Conservation (phyloP, 1,284 basidiomycete genomes). For the Amylostereum areolatum region DNA sequence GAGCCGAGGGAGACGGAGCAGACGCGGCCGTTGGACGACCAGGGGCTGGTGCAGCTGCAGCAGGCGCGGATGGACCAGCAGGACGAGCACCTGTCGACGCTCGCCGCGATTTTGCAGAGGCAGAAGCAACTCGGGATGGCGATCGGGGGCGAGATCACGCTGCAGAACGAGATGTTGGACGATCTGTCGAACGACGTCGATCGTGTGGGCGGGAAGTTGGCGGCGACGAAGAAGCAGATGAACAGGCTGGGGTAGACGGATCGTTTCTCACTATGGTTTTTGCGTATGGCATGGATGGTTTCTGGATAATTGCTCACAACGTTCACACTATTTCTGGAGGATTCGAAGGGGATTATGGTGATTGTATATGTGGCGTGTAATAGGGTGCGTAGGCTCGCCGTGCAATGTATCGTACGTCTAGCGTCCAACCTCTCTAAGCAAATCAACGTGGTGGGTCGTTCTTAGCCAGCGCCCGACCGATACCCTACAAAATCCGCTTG, state of each 20-base stretch:
- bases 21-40: slow-evolving; percentile 84
- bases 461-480: slow-evolving; percentile 43
- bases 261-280: too few species aligned
- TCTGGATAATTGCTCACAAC: too few species aligned
- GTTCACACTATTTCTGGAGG: too few species aligned
- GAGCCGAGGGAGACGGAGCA: slow-evolving; percentile 75
- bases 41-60: slow-evolving; percentile 77
- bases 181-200: slow-evolving; percentile 73
- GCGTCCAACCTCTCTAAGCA: neutral
- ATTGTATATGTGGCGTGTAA: slow-evolving; percentile 16
- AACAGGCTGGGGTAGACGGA: slow-evolving; percentile 52
- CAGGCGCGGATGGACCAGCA: slow-evolving; percentile 77
- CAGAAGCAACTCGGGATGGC: slow-evolving; percentile 87
- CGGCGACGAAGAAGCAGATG: slow-evolving; percentile 75
- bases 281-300: too few species aligned
- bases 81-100: slow-evolving; percentile 73
- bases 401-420: neutral
- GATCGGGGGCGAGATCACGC: slow-evolving; percentile 77
- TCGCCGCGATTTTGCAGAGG: slow-evolving; percentile 79
- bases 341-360: neutral
- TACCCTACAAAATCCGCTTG: slow-evolving; percentile 33
- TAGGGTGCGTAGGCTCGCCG: slow-evolving; percentile 14
- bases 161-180: slow-evolving; percentile 87
- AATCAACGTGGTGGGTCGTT: slow-evolving; percentile 13
- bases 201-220: slow-evolving; percentile 69